A percentile compares a stretch with the other conserved stretches of the same genome.
phyloP scores from a whole-genome alignment of 1,139 yeast species.

The Debaryomyces psychrophilus region DNA sequence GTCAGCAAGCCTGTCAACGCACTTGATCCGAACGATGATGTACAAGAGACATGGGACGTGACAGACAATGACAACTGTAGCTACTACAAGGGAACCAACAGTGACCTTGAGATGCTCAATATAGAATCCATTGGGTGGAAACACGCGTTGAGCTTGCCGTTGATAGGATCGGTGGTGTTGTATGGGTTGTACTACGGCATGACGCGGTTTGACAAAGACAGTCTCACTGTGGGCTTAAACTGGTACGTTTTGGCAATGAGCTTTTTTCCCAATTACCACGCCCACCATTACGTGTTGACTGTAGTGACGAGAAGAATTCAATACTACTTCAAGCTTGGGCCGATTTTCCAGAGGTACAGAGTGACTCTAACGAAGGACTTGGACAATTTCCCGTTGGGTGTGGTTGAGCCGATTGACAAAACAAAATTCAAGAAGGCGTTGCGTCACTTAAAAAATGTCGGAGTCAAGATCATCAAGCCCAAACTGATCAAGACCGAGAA shows the following conservation, averaged over 20 bases:
- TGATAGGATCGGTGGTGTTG: constrained; percentile 40
- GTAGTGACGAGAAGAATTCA: constrained; percentile 24
- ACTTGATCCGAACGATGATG: constrained; percentile 36
- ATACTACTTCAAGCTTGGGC: constrained; percentile 16
- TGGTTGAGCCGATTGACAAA: constrained; percentile 20
- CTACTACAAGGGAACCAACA: constrained; percentile 21
- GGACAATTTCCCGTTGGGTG: constrained; percentile 28
- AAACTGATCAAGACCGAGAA: constrained; percentile 25
- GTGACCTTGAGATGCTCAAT: constrained; percentile 20
- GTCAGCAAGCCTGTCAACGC: constrained; percentile 50
- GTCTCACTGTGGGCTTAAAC: constrained; percentile 31
- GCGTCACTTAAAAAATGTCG: constrained; percentile 19
- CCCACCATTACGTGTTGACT: constrained; percentile 25
- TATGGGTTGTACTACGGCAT: constrained; percentile 39
- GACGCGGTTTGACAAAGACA: constrained; percentile 29
- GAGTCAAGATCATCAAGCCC: constrained; percentile 21
- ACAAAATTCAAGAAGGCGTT: constrained; percentile 14
- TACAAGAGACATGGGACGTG: constrained; percentile 45
- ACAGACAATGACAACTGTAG: constrained; percentile 42
- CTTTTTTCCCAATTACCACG: constrained; percentile 25
- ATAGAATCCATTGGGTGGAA: constrained; percentile 15
- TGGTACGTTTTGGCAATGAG: constrained; percentile 34
- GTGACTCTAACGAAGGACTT: constrained; percentile 22
- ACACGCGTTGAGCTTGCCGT: constrained; percentile 43
- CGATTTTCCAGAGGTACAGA: constrained; percentile 24